Evolutionary conservation across 192 early-diverging fungal species (phyloP), one percentile per base, ranked within the genome.

Genomic region (Coemansia sp.): DNA sequence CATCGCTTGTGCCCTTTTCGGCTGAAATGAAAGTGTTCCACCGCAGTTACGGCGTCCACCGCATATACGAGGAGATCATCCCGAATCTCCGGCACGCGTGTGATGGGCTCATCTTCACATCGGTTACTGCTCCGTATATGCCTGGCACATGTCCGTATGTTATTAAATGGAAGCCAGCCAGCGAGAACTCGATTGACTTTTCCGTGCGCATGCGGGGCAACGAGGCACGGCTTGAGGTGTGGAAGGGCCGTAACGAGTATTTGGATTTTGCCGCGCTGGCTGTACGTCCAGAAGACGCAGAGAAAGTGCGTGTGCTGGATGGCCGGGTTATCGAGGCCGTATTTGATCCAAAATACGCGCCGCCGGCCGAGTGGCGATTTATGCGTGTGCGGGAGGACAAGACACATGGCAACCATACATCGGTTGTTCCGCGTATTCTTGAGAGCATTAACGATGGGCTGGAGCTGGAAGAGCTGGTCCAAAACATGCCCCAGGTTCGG

Each of bases 81-180:
- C 87, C 89, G 4, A 70, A 62, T 9, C 67, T 90, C 15, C 80
- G 79, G 58, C 89, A 93, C 74, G 79, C 85, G 28, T 87, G 64
- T 10, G 91, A 93, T 59, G 91, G 91, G 0, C 63, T 91, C 5
- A 90, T 93, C 36, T 93, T 90, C 56, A 90, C 89, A 0, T 84
- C 89, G 5, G 80, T 82, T 14, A 49, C 60, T 1, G 77, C 85
- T 4, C 83, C 84, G 18, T 94, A 94, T 63, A 68, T 61, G 6
- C 61, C 74, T 3, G 92, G 91, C 26, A 92, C 90, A 5, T 85
- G 84, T 51, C 23, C 75, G 8, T 47, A 47, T 34, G 93, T 91
- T 70, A 66, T 93, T 54, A 94, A 94, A 72, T 94, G 92, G 92
- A 94, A 93, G 62, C 89, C 92, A 14, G 83, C 89, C 8, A 74